Evolutionary conservation across 192 early-diverging fungal species (phyloP), one percentile per base, ranked within the genome.

Genomic region (Linnemannia schmuckeri): DNA sequence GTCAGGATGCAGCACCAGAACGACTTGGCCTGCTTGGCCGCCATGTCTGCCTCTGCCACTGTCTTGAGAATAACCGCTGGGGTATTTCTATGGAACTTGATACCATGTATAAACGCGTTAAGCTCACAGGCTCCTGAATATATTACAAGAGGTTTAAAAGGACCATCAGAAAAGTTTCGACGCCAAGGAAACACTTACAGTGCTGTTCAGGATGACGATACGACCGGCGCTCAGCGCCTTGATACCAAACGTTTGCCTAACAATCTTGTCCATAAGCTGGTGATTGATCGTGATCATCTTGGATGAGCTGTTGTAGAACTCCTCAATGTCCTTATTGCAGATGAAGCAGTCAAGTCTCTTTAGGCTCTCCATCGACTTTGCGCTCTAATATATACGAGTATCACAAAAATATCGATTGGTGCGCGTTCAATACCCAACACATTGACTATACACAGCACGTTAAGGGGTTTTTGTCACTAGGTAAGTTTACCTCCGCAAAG

Each of bases 311-410:
- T 95, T 93, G 89, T 97, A 97, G 80, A 94, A 97, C 13, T 82
- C 77, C 15, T 91, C 83, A 38, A 99, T 93, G 81, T 98, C 96
- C 41, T 83, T 85, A 46, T 90, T 91, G 85, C 98, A 98, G 68
- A 98, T 96, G 4, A 93, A 87, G 70, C 98, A 98, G 49, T 93
- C 89, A 12, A 99, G 88, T 78, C 94, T 92, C 46, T 89, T 82
- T 20, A 96, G 78, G 49, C 81, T 83, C 38, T 92, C 92, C 57
- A 96, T 89, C 37, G 90, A 88, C 40, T 92, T 83, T 81, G 95
- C 93, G 38, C 82, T 94, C 91, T 94, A 85, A 55, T 54, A n/a
- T 22, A 10, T 57, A 12, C 12, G n/a, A 68, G 41, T 33, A 37
- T 44, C 30, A 54, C 37, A 68, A 18, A n/a, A 10, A 38, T 37